Evolutionary conservation across 2,329 filamentous ascomycete species (phyloP).

Genomic region (Sporothrix globosa): DNA sequence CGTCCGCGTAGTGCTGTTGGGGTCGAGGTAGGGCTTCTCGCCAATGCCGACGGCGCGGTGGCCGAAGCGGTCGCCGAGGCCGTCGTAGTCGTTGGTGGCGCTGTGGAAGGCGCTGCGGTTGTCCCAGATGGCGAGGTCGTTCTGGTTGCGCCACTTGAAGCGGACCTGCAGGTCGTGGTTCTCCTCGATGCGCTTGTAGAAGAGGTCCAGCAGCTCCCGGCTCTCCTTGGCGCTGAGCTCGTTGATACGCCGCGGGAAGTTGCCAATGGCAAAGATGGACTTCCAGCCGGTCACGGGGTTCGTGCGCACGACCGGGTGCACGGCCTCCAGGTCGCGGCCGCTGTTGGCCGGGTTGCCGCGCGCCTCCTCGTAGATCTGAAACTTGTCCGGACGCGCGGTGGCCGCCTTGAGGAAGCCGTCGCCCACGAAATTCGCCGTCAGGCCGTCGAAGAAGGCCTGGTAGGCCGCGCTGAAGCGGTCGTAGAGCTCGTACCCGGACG

Average conservation of each 20-base stretch:
- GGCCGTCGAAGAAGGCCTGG: conserved; percentile 55
- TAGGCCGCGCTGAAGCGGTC: conserved; percentile 61
- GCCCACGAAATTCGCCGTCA: conserved; percentile 59
- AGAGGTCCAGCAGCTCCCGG: conserved; percentile 53
- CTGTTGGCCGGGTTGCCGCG: conserved; percentile 57
- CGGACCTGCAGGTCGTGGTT: conserved; percentile 62
- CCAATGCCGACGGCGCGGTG: conserved; percentile 57
- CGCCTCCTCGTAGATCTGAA: conserved; percentile 50
- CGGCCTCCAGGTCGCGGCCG: conserved; percentile 52
- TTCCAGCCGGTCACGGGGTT: conserved; percentile 64
- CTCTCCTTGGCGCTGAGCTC: conserved; percentile 54
- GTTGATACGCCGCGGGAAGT: conserved; percentile 56
- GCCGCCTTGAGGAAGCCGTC: conserved; percentile 56
- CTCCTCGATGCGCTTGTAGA: conserved; percentile 55
- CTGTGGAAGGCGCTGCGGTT: conserved; percentile 60
- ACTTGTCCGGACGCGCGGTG: conserved; percentile 44
- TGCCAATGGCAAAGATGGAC: conserved; percentile 56
- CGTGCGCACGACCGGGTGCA: conserved; percentile 60
- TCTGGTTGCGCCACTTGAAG: conserved; percentile 48
- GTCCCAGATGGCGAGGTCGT: conserved; percentile 62
- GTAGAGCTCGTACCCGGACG: conserved; percentile 68
- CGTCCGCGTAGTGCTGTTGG: conserved; percentile 42
- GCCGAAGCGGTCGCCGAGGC: conserved; percentile 53
- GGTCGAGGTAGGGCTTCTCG: conserved; percentile 59
- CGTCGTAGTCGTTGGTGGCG: conserved; percentile 56